Base-by-base conservation (phyloP, 2,329 filamentous ascomycete genomes). In the Aphanoascus verrucosus region DNA sequence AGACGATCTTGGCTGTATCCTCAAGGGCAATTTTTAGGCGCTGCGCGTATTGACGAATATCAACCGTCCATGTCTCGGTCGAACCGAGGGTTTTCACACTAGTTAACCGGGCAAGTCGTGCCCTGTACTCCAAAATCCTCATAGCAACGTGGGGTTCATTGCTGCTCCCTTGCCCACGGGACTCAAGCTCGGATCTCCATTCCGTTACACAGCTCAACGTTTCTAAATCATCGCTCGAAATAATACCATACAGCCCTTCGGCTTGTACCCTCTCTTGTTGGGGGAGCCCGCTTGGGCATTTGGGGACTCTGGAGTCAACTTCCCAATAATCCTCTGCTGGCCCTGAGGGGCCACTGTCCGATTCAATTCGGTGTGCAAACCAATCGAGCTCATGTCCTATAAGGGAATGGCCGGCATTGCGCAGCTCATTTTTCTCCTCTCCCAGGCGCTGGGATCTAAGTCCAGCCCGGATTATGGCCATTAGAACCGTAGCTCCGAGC, bases 321-420 rank as follows among this genome's bases (percentile, higher is more conserved):
- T 41, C 19, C 47, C 47, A 49, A 4, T 20, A 15, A 15, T 15
- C 15, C 3, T 20, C 15, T 5, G 7, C 23, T 1, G 20, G 28
- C 14, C 19, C 3, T 9, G 23, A 11, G 12, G 8, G 12, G 14
- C 11, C 14, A 49, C 23, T 40, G 11, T 28, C 17, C 17, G 8
- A n/a, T 23, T 49, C 47, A 42, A 49, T 31, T 3, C 15, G 19
- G 15, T 41, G 37, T 2, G 47, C 47, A 41, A 49, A 42, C 47
- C 47, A 49, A 15, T 49, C 47, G 5, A 49, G 23, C 23, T 49
- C 47, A 14, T 49, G 37, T n/a, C 47, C 47, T 11, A 31, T 19
- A 11, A 41, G 2, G 5, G 14, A 32, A 17, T 4, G 15, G 12
- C 6, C 12, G 11, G 17, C 7, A 42, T 42, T 19, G 2, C 35